Conservation (phyloP, 2,329 filamentous ascomycete species). For the Xylogone sp. region DNA sequence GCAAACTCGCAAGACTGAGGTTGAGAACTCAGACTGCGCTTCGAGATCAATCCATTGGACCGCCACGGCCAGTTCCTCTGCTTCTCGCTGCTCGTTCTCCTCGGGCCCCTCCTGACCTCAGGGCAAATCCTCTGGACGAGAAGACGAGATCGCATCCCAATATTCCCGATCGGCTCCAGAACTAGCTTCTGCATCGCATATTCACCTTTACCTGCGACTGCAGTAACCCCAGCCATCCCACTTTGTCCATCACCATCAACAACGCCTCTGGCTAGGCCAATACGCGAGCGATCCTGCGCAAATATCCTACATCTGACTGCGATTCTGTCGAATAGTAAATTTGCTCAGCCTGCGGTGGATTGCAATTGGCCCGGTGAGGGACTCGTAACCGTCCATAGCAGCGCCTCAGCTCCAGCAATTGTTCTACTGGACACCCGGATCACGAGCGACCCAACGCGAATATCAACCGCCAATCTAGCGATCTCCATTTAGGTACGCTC, state of each 20-base stretch:
- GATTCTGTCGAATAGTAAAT: background rate
- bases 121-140: background rate
- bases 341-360: background rate
- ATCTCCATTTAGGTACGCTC: background rate
- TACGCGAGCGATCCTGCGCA: background rate
- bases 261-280: background rate
- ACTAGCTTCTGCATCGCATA: background rate
- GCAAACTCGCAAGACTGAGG: background rate
- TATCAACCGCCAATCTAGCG: background rate
- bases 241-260: background rate
- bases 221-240: background rate
- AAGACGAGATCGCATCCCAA: too few species aligned
- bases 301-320: background rate
- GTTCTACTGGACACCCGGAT: background rate
- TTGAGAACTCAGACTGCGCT: background rate
- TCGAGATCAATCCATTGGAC: background rate
- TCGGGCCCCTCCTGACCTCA: background rate
- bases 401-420: background rate
- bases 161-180: background rate
- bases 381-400: background rate
- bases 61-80: background rate
- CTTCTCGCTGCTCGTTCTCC: background rate
- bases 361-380: background rate
- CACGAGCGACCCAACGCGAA: background rate
- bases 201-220: background rate